Conservation (phyloP, 2,329 filamentous ascomycete genomes). For the Pyricularia grisea region DNA sequence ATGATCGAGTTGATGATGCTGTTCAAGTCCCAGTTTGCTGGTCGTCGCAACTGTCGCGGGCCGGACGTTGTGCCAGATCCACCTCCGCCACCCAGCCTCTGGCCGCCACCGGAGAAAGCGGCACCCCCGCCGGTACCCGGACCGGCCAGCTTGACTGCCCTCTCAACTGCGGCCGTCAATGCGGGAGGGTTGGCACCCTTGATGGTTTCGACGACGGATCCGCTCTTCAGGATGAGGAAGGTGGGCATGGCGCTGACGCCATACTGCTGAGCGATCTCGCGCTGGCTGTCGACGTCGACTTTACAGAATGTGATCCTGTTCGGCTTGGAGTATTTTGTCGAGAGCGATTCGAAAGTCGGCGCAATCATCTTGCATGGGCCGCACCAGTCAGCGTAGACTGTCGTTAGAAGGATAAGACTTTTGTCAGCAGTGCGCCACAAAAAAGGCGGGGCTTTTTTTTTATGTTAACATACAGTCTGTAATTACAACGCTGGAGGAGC, state of each 20-base stretch:
- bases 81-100: slow-evolving; percentile 41
- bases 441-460: not conserved
- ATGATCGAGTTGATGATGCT: slow-evolving; percentile 39
- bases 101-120: slow-evolving; percentile 44
- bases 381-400: slow-evolving; percentile 95
- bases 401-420: slow-evolving; percentile 11
- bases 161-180: slow-evolving; percentile 68
- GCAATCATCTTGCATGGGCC: slow-evolving; percentile 88
- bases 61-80: slow-evolving; percentile 9
- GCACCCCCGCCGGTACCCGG: slow-evolving; percentile 29
- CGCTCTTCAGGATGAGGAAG: slow-evolving; percentile 81
- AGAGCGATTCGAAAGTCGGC: slow-evolving; percentile 78
- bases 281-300: slow-evolving; percentile 80
- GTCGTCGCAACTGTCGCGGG: slow-evolving; percentile 11
- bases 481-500: slow-evolving; percentile 69
- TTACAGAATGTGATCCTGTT: slow-evolving; percentile 84
- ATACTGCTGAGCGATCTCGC: slow-evolving; percentile 67
- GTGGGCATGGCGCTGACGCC: slow-evolving; percentile 85
- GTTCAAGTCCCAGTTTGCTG: slow-evolving; percentile 23
- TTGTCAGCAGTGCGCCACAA: slow-evolving; percentile 8
- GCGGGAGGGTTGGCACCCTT: slow-evolving; percentile 71
- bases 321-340: slow-evolving; percentile 68
- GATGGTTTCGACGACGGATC: slow-evolving; percentile 64
- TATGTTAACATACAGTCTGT: slow-evolving; percentile 67
- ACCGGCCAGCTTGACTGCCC: slow-evolving; percentile 47